Evolutionary conservation across 805 yeast species (phyloP).

Genomic region (Cyberlindnera americana): DNA sequence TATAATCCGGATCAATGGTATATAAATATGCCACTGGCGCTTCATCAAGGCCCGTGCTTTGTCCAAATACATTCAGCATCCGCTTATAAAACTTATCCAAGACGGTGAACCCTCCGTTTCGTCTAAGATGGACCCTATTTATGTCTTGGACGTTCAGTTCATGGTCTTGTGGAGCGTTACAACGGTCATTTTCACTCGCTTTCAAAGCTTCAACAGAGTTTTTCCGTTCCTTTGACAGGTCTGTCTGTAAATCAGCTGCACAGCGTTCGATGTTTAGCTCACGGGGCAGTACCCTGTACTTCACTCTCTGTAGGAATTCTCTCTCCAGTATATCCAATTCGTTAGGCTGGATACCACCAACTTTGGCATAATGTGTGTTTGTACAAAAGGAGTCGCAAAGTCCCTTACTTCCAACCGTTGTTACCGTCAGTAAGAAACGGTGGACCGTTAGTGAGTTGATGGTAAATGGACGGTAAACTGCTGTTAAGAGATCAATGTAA

Average conservation of each 20-base stretch:
- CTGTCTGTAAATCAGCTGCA: slow-evolving; percentile 29
- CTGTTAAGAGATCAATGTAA: slow-evolving; percentile 81
- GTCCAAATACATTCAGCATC: slow-evolving; percentile 1
- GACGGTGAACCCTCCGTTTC: slow-evolving; percentile 2
- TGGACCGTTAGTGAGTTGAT: slow-evolving; percentile 91
- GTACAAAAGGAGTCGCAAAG: slow-evolving; percentile 93
- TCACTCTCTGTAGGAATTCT: slow-evolving; percentile 78
- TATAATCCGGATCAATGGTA: slow-evolving; percentile 5
- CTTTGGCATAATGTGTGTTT: slow-evolving; percentile 89
- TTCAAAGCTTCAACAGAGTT: slow-evolving; percentile 20
- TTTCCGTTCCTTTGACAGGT: slow-evolving; percentile 14
- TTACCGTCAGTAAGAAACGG: slow-evolving; percentile 83
- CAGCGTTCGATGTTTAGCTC: slow-evolving; percentile 37
- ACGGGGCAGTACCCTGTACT: slow-evolving; percentile 70
- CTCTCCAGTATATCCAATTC: slow-evolving; percentile 86
- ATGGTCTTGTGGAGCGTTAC: background rate
- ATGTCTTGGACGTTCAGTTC: background rate
- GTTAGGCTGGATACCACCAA: slow-evolving; percentile 84
- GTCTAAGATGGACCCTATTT: background rate
- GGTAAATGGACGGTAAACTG: slow-evolving; percentile 74
- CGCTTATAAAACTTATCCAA: slow-evolving; percentile 1
- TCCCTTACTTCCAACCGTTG: slow-evolving; percentile 87
- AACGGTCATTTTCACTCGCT: background rate
- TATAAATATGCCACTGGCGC: slow-evolving; percentile 10
- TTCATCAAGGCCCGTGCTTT: slow-evolving; percentile 1